Percentiles rank a stretch among this genome's conserved stretches.
Conservation (phyloP, 2,329 filamentous ascomycete genomes). For the Fusarium kyushuense region DNA sequence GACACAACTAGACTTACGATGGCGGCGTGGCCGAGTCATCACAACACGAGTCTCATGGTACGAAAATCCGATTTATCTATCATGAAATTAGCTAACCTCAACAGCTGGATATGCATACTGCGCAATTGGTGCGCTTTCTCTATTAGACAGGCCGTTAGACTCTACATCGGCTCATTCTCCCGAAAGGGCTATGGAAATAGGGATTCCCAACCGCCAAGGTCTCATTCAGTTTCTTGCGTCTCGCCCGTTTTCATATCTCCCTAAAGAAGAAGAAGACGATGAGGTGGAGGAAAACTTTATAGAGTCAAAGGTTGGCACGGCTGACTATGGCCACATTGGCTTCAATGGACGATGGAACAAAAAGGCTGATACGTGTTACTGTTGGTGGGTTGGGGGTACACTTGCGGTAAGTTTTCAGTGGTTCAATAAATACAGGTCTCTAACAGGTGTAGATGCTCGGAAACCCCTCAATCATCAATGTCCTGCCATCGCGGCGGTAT, state of each 20-base stretch:
- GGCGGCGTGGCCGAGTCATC: constrained; percentile 84
- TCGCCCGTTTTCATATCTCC: constrained; percentile 73
- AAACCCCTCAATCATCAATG: constrained; percentile 68
- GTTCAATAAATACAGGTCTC: neutral
- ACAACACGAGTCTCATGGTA: constrained; percentile 86
- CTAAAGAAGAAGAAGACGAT: constrained; percentile 60
- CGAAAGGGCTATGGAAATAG: constrained; percentile 51
- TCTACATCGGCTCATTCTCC: constrained; percentile 25
- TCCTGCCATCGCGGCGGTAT: constrained; percentile 75
- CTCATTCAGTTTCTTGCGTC: constrained; percentile 69
- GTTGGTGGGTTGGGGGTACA: constrained; percentile 87
- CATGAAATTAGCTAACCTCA: constrained; percentile 20
- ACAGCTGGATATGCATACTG: constrained; percentile 92
- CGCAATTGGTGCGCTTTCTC: constrained; percentile 79
- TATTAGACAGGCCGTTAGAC: constrained; percentile 74
- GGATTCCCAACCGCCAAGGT: constrained; percentile 50
- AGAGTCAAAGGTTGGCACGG: constrained; percentile 52
- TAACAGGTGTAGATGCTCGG: constrained; percentile 66
- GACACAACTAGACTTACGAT: constrained; percentile 75
- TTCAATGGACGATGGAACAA: constrained; percentile 95
- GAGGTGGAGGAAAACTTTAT: constrained; percentile 57
- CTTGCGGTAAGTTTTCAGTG: constrained; percentile 54
- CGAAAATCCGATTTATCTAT: constrained; percentile 37
- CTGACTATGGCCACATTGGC: constrained; percentile 68
- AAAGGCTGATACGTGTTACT: constrained; percentile 93